Evolutionary conservation across 108 stramenopile species (phyloP), one percentile per base, ranked within the genome.

Genomic region (Nannochloropsis salina): DNA sequence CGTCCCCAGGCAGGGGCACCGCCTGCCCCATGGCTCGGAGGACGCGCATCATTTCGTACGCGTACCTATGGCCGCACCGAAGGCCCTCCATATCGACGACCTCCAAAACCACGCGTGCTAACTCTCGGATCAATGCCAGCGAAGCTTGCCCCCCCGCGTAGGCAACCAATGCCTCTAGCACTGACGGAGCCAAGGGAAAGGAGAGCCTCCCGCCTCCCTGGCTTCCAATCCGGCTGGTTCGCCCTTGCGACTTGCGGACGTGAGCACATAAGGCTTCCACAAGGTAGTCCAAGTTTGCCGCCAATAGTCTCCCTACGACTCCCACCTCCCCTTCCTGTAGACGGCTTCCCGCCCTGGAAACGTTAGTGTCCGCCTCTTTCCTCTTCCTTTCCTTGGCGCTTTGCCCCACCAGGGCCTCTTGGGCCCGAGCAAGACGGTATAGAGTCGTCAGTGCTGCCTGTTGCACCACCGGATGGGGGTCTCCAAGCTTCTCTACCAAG

Each of bases 161-260:
- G 4, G 61, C 61, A n/a, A 74, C n/a, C 61, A 74, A 74, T n/a
- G 61, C 61, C n/a, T 74, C 61, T n/a, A 74, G n/a, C 61, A 74
- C 61, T n/a, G 61, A 15, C 6, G 61, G 61, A n/a, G 61, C 61
- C 61, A 74, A 3, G 15, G 61, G 61, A 74, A 74, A 74, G n/a
- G 61, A 74, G 6, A n/a, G n/a, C 4, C 4, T 74, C 15, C 6
- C 61, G 15, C 8, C 61, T 74, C 2, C 61, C n/a, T n/a, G 20
- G 15, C 61, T n/a, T 74, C 8, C 8, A 12, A 0, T 15, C 15
- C 12, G 12, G 47, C 12, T 15, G 47, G 47, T 15, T 10, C 47
- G 47, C 12, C 47, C 15, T 74, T 74, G 61, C 20, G 61, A 74
- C n/a, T 74, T 74, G n/a, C 61, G 61, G 61, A 74, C 61, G 20